phyloP scores from a whole-genome alignment of 495 filamentous ascomycete species.

The Daldinia loculata region DNA sequence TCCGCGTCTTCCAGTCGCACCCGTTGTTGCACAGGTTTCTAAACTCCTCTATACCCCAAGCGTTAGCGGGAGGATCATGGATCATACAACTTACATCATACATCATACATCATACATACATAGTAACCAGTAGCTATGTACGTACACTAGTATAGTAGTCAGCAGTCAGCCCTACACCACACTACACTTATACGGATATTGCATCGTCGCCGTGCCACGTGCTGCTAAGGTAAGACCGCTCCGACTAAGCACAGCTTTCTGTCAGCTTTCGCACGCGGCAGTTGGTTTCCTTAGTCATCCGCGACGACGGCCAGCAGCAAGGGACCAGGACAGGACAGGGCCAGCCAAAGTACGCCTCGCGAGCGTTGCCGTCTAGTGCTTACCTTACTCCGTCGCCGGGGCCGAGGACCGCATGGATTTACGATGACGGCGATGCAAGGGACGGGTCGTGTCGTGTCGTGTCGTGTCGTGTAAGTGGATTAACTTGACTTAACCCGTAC shows the following conservation, averaged over 20 bases:
- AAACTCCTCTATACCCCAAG: conserved; percentile 5
- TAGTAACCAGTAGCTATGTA: too few species aligned
- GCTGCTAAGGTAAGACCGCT: conserved; percentile 33
- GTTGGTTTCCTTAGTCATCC: conserved; percentile 21
- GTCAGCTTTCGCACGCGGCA: conserved; percentile 12
- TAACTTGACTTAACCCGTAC: background rate
- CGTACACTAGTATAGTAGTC: background rate
- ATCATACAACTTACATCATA: background rate
- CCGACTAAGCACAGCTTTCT: conserved; percentile 8
- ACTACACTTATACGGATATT: conserved; percentile 23
- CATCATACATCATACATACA: background rate
- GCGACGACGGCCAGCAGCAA: background rate
- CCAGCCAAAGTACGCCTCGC: background rate
- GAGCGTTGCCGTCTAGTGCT: conserved; percentile 5
- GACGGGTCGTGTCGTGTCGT: background rate
- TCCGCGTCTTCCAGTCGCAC: conserved; percentile 9
- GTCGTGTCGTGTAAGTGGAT: background rate
- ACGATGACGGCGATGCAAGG: background rate
- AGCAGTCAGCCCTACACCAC: conserved; percentile 22
- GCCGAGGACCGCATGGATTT: background rate
- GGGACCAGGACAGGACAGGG: background rate
- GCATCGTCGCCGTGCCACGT: conserved; percentile 34
- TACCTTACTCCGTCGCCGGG: background rate
- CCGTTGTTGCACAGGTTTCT: conserved; percentile 11
- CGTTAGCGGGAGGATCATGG: conserved; percentile 11